Evolutionary conservation across 768 basidiomycete genomes (phyloP), one percentile per base, ranked within the genome.

Genomic region (Leccinum ochraceum): DNA sequence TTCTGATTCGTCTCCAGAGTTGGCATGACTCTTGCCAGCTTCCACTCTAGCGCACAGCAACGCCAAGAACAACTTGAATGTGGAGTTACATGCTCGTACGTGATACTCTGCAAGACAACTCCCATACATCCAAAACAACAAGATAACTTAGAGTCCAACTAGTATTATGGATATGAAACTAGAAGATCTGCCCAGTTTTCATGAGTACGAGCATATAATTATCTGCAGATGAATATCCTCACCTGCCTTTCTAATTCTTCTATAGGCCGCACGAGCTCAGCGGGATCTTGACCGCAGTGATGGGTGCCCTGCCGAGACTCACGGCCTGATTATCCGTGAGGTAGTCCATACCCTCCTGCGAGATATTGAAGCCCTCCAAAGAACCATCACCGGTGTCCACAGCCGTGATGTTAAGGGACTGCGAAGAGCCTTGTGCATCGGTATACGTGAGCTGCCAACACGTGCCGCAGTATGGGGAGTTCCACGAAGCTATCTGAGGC

Each of bases 361-460:
- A 76, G 65, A 64, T 42, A 17, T 74, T 78, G 67, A 80, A 83
- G 5, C 74, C 76, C 0, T 67, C 63, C 28, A 6, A 2, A 10
- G 16, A 11, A 9, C n/a, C 24, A 16, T 63, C 62, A 4, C 83
- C 76, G 51, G 78, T 74, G 64, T 88, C 85, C 24, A 89, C 74
- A 1, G 81, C 86, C 1, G 82, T 70, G 11, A 87, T 68, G 44
- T 77, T 79, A 69, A 86, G 76, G 56, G 67, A 79, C 58, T 61
- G 78, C 22, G 66, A 66, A 1, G 57, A 64, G 4, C 76, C 76
- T 6, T 61, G 52, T 5, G 56, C 28, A 55, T 60, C 11, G 39
- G 76, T 76, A 71, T 79, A 87, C 6, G 81, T 79, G 63, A 88
- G 68, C 60, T 77, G 57, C 85, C 85, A 89, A 72, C 88, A 89